Percentiles rank a stretch among this genome's conserved stretches.
Evolutionary conservation across 108 stramenopile genomes (phyloP).

Genomic region (Pseudonitzschia multiseries): DNA sequence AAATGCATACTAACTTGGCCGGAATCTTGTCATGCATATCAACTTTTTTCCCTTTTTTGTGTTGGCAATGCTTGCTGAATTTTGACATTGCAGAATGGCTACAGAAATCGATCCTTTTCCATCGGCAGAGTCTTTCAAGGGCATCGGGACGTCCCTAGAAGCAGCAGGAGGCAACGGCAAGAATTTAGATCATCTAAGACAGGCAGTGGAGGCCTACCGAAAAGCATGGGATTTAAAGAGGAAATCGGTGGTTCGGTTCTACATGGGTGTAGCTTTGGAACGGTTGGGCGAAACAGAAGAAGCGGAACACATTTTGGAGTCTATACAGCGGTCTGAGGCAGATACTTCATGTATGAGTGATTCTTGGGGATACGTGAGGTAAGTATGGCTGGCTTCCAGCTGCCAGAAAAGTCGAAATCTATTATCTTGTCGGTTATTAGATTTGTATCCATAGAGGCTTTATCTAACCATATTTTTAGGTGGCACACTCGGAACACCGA

Average conservation of each 20-base stretch:
- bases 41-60: background rate
- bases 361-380: constrained; percentile 82
- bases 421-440: background rate
- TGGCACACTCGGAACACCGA: constrained; percentile 77
- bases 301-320: constrained; percentile 71
- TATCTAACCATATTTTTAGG: constrained; percentile 19
- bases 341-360: constrained; percentile 69
- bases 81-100: constrained; percentile 27
- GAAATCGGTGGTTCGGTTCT: constrained; percentile 36
- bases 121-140: constrained; percentile 57
- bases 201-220: constrained; percentile 69
- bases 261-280: constrained; percentile 79
- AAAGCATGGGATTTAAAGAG: constrained; percentile 31
- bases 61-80: background rate
- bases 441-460: background rate
- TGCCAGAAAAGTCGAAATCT: background rate
- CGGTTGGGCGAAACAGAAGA: constrained; percentile 66
- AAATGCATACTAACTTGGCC: background rate
- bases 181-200: constrained; percentile 43
- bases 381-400: background rate
- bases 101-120: constrained; percentile 65
- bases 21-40: background rate
- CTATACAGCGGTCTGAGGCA: constrained; percentile 63
- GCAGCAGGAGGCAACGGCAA: constrained; percentile 49
- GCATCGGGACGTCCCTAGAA: constrained; percentile 68